Percentiles rank a stretch among this genome's conserved stretches.
These are phyloP conservation scores for Colletotrichum salicis DNA, from an alignment of 2,329 filamentous ascomycete species.

Conservation along the genomic window DNA sequence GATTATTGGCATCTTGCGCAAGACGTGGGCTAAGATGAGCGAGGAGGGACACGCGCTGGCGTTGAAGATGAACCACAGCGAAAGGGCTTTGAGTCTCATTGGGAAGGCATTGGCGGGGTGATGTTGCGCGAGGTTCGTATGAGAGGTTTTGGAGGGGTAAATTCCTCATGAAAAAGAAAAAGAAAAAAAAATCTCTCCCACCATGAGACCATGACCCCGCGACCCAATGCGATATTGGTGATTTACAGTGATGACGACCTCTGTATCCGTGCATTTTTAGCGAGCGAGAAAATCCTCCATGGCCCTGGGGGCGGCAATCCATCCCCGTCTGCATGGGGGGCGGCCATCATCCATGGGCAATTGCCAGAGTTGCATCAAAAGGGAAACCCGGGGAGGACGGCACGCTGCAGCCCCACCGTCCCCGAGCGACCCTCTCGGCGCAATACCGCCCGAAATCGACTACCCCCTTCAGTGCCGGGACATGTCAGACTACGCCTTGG, in stretches of 20 bases:
- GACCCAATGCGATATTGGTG: constrained; percentile 12
- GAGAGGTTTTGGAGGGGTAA: neutral
- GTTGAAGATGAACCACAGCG: constrained; percentile 72
- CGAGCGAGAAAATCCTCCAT: constrained; percentile 7
- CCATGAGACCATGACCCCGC: neutral
- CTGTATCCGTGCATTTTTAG: constrained; percentile 24
- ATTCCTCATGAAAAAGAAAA: neutral
- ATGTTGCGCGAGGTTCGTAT: neutral
- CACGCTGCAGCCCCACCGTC: constrained; percentile 3
- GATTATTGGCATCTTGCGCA: constrained; percentile 74
- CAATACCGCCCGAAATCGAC: constrained; percentile 27
- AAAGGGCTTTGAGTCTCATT: constrained; percentile 70
- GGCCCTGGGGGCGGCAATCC: neutral
- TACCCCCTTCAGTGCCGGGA: constrained; percentile 15
- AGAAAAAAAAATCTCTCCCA: neutral
- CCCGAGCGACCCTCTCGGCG: constrained; percentile 17
- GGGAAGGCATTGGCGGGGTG: constrained; percentile 64
- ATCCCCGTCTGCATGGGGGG: neutral
- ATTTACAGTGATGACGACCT: constrained; percentile 15
- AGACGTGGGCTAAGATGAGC: constrained; percentile 83
- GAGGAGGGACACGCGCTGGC: constrained; percentile 71
- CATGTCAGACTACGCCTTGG: constrained; percentile 12
- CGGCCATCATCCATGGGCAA: neutral
- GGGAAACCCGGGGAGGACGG: constrained; percentile 11
- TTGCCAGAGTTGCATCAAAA: neutral